phyloP scores from a whole-genome alignment of 2,329 filamentous ascomycete genomes.

The Aspergillus persii region DNA sequence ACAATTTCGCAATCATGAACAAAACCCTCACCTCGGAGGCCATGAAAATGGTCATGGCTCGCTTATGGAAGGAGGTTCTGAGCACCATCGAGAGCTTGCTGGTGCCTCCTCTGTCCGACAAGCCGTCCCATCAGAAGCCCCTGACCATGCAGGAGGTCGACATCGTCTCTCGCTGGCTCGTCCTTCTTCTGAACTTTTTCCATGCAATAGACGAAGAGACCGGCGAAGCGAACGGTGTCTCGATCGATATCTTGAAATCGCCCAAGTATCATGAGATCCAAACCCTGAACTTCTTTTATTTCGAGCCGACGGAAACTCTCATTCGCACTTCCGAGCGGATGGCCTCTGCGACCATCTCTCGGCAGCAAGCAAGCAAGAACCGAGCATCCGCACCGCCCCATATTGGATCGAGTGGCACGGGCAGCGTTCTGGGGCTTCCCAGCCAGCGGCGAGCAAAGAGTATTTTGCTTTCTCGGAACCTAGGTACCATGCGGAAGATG shows the following conservation, averaged over 20 bases:
- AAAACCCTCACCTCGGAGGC: conserved; percentile 88
- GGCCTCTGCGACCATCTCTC: conserved; percentile 79
- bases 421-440: conserved; percentile 50
- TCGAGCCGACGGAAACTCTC: conserved; percentile 83
- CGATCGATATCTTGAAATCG: conserved; percentile 87
- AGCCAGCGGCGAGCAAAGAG: conserved; percentile 57
- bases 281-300: conserved; percentile 98
- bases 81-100: conserved; percentile 86
- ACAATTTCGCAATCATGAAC: conserved; percentile 99
- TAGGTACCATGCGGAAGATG: conserved; percentile 92
- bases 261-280: conserved; percentile 98
- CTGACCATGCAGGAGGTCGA: conserved; percentile 86
- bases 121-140: conserved; percentile 80
- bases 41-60: conserved; percentile 98
- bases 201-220: conserved; percentile 82
- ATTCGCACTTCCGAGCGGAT: conserved; percentile 96
- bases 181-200: conserved; percentile 91
- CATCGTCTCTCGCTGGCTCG: conserved; percentile 91
- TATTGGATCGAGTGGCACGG: conserved; percentile 38
- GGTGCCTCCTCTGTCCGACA: conserved; percentile 92
- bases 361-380: conserved; percentile 67
- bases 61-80: conserved; percentile 95
- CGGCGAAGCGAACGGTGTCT: conserved; percentile 82
- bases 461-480: conserved; percentile 90
- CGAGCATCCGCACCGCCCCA: conserved; percentile 68